Base-by-base conservation (phyloP, 805 yeast genomes). In the Metschnikowia santaceciliae region DNA sequence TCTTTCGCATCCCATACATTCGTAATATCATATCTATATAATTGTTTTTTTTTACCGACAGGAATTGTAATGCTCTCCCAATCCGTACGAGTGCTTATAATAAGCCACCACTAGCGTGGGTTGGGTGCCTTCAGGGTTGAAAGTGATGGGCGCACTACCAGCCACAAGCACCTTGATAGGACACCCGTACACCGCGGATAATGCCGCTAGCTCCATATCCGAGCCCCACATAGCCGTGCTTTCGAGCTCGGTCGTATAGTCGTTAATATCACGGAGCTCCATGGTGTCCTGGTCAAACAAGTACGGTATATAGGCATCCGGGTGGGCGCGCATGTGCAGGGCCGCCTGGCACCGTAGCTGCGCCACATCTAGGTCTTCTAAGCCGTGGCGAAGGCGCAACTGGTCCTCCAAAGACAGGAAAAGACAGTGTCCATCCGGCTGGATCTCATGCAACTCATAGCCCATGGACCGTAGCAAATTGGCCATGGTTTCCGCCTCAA, bases 21-120 rank as follows among this genome's bases (percentile, higher is more conserved):
- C 5, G 23, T 22, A 6, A 30, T n/a, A 2, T 35, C 13, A 7
- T 30, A 13, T 32, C 17, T 32, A 32, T 35, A 14, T 6, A 13
- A 10, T 0, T 13, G 3, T 11, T 13, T 13, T 7, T 13, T 7
- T 35, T 42, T 63, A 64, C 35, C 71, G 57, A 35, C 73, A 62
- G 30, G 97, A 89, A 65, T 92, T 92, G 68, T 92, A 92, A 70
- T 92, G 99, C 69, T 91, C 98, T 26, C 99, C 99, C 22, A 92
- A 76, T 0, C 97, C 94, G 65, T 82, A 92, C 14, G 82, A 80
- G 63, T 90, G 94, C 66, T 84, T 86, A 67, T 88, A 92, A 63
- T 84, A 92, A 0, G 89, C 96, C 51, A 92, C 63, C 55, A 80
- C 81, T 58, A 92, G 70, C 58, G 75, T 83, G 2, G 81, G 80